Evolutionary conservation across 805 yeast species (phyloP).

Genomic region (Teunomyces atbi): DNA sequence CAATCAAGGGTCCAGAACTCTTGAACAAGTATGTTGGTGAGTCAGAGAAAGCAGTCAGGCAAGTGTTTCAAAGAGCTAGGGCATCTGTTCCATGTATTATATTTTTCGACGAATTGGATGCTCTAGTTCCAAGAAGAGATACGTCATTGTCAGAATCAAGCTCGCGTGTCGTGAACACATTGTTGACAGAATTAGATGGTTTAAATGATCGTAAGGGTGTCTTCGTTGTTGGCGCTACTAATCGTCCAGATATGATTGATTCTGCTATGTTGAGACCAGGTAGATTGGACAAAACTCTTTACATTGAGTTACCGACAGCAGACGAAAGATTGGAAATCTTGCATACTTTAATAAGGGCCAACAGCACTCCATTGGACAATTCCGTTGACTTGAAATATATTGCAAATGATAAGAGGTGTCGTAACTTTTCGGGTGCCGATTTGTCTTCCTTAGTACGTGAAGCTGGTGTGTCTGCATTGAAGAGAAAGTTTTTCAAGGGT

Average conservation of each 20-base stretch:
- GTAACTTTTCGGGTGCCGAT: slow-evolving; percentile 96
- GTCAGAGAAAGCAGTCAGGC: slow-evolving; percentile 89
- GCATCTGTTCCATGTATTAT: slow-evolving; percentile 93
- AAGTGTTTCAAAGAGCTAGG: slow-evolving; percentile 88
- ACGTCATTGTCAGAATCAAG: slow-evolving; percentile 84
- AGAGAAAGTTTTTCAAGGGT: slow-evolving; percentile 61
- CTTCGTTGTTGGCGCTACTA: slow-evolving; percentile 94
- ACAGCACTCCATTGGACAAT: slow-evolving; percentile 69
- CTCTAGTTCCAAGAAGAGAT: slow-evolving; percentile 92
- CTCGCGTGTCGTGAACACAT: slow-evolving; percentile 90
- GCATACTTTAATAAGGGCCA: slow-evolving; percentile 66
- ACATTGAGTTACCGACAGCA: slow-evolving; percentile 82
- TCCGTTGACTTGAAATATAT: slow-evolving; percentile 60
- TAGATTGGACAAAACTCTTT: slow-evolving; percentile 87
- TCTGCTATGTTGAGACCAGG: slow-evolving; percentile 98
- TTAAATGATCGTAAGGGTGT: slow-evolving; percentile 89
- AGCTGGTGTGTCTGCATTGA: slow-evolving; percentile 87
- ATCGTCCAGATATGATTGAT: slow-evolving; percentile 97
- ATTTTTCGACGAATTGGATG: slow-evolving; percentile 95
- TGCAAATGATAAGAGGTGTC: slow-evolving; percentile 75
- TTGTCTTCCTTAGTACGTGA: slow-evolving; percentile 87
- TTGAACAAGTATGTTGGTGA: slow-evolving; percentile 96
- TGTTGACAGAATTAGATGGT: slow-evolving; percentile 93
- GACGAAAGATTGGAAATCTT: slow-evolving; percentile 80
- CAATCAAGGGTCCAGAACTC: slow-evolving; percentile 94